Conservation (phyloP, 352 stramenopile species). For the Aphanomyces euteiches region DNA sequence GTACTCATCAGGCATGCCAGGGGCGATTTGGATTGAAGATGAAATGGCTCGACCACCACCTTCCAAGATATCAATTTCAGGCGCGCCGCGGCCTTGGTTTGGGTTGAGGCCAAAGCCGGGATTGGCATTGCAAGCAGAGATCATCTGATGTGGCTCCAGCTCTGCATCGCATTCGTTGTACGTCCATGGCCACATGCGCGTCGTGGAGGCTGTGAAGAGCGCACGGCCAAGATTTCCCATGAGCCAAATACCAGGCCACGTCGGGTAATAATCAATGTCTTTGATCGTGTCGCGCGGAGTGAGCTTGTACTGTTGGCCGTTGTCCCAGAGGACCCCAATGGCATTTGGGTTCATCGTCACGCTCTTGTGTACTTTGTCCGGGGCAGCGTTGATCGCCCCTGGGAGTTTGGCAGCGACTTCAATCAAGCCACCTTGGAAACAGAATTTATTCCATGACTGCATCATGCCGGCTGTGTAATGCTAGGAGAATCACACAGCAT, state of each 20-base stretch:
- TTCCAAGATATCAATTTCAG: slow-evolving; percentile 82
- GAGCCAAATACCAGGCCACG: slow-evolving; percentile 88
- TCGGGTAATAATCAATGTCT: slow-evolving; percentile 39
- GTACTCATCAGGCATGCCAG: slow-evolving; percentile 80
- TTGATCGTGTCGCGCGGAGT: slow-evolving; percentile 19
- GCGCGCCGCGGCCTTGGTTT: slow-evolving; percentile 57
- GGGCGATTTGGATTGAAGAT: slow-evolving; percentile 72
- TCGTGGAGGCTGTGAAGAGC: slow-evolving; percentile 78
- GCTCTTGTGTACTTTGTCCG: slow-evolving; percentile 34
- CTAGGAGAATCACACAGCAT: slow-evolving; percentile 28
- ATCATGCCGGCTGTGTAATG: slow-evolving; percentile 72
- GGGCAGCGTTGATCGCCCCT: slow-evolving; percentile 49
- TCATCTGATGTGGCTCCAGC: too few relatives aligned
- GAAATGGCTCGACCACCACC: slow-evolving; percentile 57
- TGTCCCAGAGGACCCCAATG: not conserved
- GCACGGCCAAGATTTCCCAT: slow-evolving; percentile 78
- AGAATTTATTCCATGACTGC: slow-evolving; percentile 91
- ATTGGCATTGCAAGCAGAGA: slow-evolving; percentile 22
- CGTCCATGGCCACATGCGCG: slow-evolving; percentile 27
- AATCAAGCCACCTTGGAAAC: slow-evolving; percentile 90
- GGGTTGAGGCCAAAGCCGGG: slow-evolving; percentile 47
- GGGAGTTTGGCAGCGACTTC: slow-evolving; percentile 71
- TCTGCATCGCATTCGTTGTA: too few relatives aligned
- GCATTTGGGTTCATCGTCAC: slow-evolving; percentile 32
- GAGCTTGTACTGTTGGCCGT: slow-evolving; percentile 25